Evolutionary conservation across 2,329 filamentous ascomycete species (phyloP), one percentile per base, ranked within the genome.

Genomic region (Alternaria triticina): DNA sequence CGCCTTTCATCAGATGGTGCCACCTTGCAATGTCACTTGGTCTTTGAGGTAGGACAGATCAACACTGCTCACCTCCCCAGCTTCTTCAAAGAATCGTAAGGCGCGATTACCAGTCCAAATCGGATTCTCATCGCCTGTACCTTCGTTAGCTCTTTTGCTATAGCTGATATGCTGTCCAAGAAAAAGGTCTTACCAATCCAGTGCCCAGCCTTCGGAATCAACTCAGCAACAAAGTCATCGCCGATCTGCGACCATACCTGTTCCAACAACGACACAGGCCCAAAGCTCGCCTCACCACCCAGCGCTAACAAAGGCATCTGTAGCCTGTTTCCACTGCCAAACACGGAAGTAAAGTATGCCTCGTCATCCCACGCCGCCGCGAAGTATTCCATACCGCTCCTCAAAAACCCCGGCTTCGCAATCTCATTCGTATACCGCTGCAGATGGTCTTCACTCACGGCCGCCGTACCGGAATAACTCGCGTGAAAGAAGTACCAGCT

Each of bases 401-500:
- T 67, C 15, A 84, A 54, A 17, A 58, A 58, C 2, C 45, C 45
- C 9, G 56, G 47, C 5, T 50, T 84, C 0, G 77, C 72, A n/a
- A 84, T 81, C 15, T 75, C 75, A 11, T 62, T 75, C 0, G 81
- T 74, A 47, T 83, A 84, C 15, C 74, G 70, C 33, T 80, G 77
- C 0, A 84, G 66, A 1, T 79, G 77, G 12, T 83, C 81, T 40
- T 80, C 76, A 1, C 76, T 76, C 12, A 84, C 76, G 1, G 77
- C 71, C 33, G 77, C 68, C 1, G 70, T 70, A 0, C 83, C 82
- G 0, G 80, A 79, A 64, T 84, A 85, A 17, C 76, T 80, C 0
- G 74, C 74, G 33, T 85, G 83, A 60, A 74, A 84, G 59, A 84
- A 84, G 54, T 84, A 85, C 83, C 83, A 84, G 15, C 77, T 66